Evolutionary conservation across 371 early-diverging fungal genomes (phyloP).

Genomic region (Gilbertella persicaria): DNA sequence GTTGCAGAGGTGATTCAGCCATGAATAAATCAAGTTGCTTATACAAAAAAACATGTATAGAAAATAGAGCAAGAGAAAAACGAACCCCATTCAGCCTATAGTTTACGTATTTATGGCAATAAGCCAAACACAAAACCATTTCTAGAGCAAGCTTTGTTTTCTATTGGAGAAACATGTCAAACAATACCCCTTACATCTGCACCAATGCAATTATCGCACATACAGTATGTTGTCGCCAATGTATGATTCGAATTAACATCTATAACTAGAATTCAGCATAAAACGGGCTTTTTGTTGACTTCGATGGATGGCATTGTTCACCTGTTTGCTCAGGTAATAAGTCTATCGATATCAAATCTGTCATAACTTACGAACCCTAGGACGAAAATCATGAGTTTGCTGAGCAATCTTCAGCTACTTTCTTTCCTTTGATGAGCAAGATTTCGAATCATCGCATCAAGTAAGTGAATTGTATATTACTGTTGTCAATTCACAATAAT

Average conservation of each 20-base stretch:
- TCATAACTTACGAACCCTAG: too few relatives aligned
- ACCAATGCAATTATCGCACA: slow-evolving; percentile 54
- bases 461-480: slow-evolving; percentile 16
- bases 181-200: slow-evolving; percentile 38
- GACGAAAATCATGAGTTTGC: slow-evolving; percentile 20
- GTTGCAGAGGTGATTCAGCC: slow-evolving; percentile 36
- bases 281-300: slow-evolving; percentile 40
- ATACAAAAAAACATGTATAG: slow-evolving; percentile 23
- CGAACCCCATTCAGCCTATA: slow-evolving; percentile 22
- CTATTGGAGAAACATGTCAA: slow-evolving; percentile 34
- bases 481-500: background rate
- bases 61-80: slow-evolving; percentile 28
- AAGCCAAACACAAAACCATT: slow-evolving; percentile 25
- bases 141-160: slow-evolving; percentile 42
- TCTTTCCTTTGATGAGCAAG: slow-evolving; percentile 43
- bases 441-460: slow-evolving; percentile 40
- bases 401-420: slow-evolving; percentile 27
- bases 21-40: too few relatives aligned
- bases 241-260: too few relatives aligned
- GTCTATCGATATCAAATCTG: too few relatives aligned
- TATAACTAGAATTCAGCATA: slow-evolving; percentile 17
- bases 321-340: slow-evolving; percentile 36
- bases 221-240: slow-evolving; percentile 39
- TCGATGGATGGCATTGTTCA: slow-evolving; percentile 49
- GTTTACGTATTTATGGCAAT: slow-evolving; percentile 37